Evolutionary conservation across 176 grass and related monocot genomes (phyloP).

Genomic region (Oropetium thomaeum): DNA sequence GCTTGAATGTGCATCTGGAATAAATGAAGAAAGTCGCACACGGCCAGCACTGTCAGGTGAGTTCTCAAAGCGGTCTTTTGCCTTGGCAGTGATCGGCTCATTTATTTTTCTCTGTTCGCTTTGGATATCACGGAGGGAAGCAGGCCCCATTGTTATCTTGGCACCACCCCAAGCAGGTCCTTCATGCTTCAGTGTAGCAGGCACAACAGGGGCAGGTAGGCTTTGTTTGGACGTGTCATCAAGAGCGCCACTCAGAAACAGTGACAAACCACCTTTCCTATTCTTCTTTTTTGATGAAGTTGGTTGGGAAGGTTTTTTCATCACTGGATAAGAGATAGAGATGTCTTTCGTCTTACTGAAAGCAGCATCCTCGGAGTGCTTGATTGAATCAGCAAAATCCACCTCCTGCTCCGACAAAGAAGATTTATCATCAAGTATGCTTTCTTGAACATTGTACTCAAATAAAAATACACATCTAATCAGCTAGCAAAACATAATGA

Average conservation of each 20-base stretch:
- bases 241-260: conserved; percentile 96
- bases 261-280: conserved; percentile 83
- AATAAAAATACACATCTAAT: neutral
- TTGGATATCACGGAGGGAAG: conserved; percentile 91
- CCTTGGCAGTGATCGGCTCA: conserved; percentile 26
- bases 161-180: conserved; percentile 91
- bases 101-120: conserved; percentile 79
- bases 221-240: conserved; percentile 72
- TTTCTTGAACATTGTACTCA: neutral
- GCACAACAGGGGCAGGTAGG: conserved; percentile 36
- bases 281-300: conserved; percentile 86
- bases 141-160: conserved; percentile 62
- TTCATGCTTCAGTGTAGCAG: conserved; percentile 60
- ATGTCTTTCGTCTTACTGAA: conserved; percentile 37
- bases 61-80: conserved; percentile 46
- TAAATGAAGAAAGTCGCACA: conserved; percentile 64
- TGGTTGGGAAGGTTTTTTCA: conserved; percentile 46
- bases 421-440: conserved; percentile 24
- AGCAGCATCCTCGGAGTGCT: conserved; percentile 37
- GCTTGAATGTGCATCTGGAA: conserved; percentile 46
- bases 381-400: conserved; percentile 35
- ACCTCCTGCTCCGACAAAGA: conserved; percentile 51
- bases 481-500: neutral
- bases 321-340: conserved; percentile 41
- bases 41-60: conserved; percentile 41